Evolutionary conservation across 192 early-diverging fungal species (phyloP).

Genomic region (Linnemannia hyalina): DNA sequence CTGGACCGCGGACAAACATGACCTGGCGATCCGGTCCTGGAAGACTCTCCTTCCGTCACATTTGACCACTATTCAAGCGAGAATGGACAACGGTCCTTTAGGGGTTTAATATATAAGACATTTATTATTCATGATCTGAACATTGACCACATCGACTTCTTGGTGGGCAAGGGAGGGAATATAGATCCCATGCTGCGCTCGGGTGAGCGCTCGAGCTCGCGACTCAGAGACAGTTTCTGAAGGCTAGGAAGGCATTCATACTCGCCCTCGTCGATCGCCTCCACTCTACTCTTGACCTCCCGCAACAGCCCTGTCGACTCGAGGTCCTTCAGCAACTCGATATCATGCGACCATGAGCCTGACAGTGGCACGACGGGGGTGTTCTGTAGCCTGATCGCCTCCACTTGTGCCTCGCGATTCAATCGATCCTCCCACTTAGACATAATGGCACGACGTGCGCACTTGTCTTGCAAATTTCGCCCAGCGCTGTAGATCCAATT

Average conservation of each 20-base stretch:
- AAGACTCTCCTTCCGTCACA: neutral
- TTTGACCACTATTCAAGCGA: too few species aligned
- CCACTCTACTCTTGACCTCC: neutral
- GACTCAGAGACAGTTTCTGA: neutral
- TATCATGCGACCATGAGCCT: neutral
- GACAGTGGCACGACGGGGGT: neutral
- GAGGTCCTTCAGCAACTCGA: neutral
- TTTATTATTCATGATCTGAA: neutral
- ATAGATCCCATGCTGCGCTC: neutral
- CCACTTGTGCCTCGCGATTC: neutral
- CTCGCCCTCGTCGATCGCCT: neutral
- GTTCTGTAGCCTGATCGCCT: neutral
- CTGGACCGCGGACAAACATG: too few species aligned
- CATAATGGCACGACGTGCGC: neutral
- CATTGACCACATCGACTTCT: neutral
- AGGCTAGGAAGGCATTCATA: neutral
- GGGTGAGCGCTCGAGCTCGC: neutral
- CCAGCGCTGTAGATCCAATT: constrained; percentile 2
- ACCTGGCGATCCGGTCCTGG: too few species aligned
- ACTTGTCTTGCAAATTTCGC: neutral
- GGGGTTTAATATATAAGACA: neutral
- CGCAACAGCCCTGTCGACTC: neutral
- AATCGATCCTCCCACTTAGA: neutral
- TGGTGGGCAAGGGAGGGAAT: neutral
- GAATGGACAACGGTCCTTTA: too few species aligned